Evolutionary conservation across 345 rosid species (phyloP).

Genomic region (Raphanus raphanistrum): DNA sequence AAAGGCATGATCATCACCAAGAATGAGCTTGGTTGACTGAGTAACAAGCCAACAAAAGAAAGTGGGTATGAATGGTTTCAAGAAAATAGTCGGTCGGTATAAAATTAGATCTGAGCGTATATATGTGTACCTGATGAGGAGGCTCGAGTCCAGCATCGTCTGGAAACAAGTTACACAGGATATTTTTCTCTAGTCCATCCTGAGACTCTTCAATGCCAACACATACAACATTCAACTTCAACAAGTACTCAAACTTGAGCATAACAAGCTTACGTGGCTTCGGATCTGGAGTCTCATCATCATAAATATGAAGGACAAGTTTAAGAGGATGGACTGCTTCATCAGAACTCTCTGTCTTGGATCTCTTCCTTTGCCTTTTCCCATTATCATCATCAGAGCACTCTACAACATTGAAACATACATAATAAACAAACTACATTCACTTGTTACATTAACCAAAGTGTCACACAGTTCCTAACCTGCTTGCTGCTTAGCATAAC

Average conservation of each 20-base stretch:
- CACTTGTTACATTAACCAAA: neutral
- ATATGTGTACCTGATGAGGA: conserved; percentile 72
- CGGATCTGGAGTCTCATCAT: conserved; percentile 61
- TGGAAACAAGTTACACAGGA: conserved; percentile 75
- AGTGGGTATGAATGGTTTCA: neutral
- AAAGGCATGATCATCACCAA: conserved; percentile 54
- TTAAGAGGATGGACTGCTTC: conserved; percentile 70
- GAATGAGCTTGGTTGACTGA: conserved; percentile 84
- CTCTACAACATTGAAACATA: conserved; percentile 50
- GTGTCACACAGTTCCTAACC: conserved; percentile 41
- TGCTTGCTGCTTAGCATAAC: conserved; percentile 71
- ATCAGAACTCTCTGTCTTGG: conserved; percentile 61
- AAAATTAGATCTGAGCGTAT: neutral
- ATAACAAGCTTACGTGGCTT: conserved; percentile 56
- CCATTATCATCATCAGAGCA: conserved; percentile 62
- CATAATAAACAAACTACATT: conserved; percentile 36
- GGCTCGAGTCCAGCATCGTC: conserved; percentile 82
- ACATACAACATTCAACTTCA: conserved; percentile 78
- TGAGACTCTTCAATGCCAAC: conserved; percentile 64
- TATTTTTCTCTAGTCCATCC: conserved; percentile 54
- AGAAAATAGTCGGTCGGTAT: neutral
- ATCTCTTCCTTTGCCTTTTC: conserved; percentile 72
- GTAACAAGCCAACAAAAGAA: neutral
- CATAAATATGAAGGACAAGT: conserved; percentile 61
- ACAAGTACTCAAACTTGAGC: conserved; percentile 74